A percentile compares a stretch with the other conserved stretches of the same genome.
Conservation (phyloP, 257 asterid species). For the Nicotiana tomentosiformis region DNA sequence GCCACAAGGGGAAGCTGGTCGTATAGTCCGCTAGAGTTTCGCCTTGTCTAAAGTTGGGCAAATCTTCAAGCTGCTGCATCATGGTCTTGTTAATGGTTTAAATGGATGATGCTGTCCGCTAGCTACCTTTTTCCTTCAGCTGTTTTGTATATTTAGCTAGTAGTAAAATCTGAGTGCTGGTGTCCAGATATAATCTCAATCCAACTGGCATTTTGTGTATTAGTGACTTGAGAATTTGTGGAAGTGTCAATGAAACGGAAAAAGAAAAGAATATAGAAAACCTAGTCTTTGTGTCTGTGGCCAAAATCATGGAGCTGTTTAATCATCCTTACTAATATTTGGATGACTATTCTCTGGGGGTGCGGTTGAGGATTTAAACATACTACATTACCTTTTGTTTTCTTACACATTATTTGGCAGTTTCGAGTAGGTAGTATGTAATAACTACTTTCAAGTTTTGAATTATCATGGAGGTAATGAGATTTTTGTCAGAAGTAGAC, state of each 20-base stretch:
- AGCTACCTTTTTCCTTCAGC: background rate
- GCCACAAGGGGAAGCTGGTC: background rate
- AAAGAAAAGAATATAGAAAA: background rate
- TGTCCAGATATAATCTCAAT: background rate
- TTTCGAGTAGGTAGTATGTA: background rate
- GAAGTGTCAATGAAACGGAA: background rate
- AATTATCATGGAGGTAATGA: background rate
- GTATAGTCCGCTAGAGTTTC: background rate
- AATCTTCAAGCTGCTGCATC: background rate
- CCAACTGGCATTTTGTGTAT: background rate
- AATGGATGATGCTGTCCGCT: background rate
- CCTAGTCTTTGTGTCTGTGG: background rate
- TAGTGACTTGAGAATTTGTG: background rate
- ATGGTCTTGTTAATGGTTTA: background rate
- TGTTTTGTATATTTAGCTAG: slow-evolving; percentile 4
- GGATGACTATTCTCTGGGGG: background rate
- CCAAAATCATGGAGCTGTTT: background rate
- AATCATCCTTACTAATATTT: background rate
- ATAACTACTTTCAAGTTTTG: background rate
- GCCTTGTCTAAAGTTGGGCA: background rate
- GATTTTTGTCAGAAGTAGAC: background rate
- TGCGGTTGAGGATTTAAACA: background rate
- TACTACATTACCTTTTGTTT: background rate
- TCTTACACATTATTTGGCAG: background rate
- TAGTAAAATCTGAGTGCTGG: slow-evolving; percentile 6